phyloP scores from a whole-genome alignment of 345 rosid species.

The Firmiana major region DNA sequence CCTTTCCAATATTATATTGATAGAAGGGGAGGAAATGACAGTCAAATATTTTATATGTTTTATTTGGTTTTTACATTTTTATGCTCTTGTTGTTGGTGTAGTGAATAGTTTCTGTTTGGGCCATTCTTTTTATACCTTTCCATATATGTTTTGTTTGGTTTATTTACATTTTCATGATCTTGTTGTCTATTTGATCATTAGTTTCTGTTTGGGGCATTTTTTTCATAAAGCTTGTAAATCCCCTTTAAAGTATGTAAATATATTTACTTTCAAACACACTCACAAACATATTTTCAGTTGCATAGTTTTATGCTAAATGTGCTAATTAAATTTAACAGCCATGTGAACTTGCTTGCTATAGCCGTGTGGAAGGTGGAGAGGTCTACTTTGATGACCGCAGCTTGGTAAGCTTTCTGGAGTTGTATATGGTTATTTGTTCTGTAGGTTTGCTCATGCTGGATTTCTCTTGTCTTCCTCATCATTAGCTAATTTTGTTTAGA shows the following conservation, averaged over 20 bases:
- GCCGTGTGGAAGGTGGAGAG: constrained; percentile 82
- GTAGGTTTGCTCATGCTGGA: constrained; percentile 10
- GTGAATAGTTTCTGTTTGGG: no score
- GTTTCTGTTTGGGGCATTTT: background rate
- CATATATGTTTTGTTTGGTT: no score
- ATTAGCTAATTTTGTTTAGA: constrained; percentile 15
- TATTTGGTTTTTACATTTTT: background rate
- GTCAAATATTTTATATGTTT: background rate
- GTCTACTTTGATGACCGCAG: constrained; percentile 73
- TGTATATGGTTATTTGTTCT: background rate
- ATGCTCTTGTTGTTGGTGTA: no score
- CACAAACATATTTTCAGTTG: background rate
- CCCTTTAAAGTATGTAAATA: background rate
- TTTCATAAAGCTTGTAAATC: background rate
- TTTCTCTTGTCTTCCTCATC: no score
- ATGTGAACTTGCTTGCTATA: constrained; percentile 81
- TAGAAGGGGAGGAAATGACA: background rate
- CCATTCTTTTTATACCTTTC: no score
- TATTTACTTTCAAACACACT: background rate
- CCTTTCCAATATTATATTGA: background rate
- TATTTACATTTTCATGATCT: no score
- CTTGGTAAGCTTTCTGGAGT: constrained; percentile 55
- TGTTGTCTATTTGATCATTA: background rate
- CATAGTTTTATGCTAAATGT: background rate
- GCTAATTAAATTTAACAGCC: constrained; percentile 48